phyloP scores from a whole-genome alignment of 768 basidiomycete genomes.

The Tricholomella constricta region DNA sequence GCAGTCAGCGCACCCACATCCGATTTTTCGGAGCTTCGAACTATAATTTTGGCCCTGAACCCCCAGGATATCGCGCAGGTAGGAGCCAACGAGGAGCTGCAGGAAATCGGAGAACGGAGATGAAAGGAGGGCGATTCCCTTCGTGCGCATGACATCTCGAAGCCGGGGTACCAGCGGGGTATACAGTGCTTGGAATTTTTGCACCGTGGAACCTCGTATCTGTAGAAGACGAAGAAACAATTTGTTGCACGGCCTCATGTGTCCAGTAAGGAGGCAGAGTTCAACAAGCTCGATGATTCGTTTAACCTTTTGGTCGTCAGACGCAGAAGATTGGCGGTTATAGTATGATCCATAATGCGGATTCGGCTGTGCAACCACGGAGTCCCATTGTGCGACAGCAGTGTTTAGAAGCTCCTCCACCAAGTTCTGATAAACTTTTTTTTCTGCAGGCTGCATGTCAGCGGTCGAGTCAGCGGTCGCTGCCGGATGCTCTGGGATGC shows the following conservation, averaged over 20 bases:
- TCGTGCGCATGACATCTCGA: slow-evolving; percentile 15
- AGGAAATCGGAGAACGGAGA: slow-evolving; percentile 32
- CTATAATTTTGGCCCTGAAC: slow-evolving; percentile 14
- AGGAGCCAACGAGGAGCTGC: slow-evolving; percentile 27
- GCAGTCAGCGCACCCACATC: slow-evolving; percentile 35
- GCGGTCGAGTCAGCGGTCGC: not conserved
- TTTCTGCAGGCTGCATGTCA: not conserved
- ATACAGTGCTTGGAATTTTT: slow-evolving; percentile 29
- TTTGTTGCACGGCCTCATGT: slow-evolving; percentile 19
- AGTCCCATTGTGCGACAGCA: slow-evolving; percentile 22
- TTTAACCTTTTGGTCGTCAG: slow-evolving; percentile 18
- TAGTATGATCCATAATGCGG: not conserved
- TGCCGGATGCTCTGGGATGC: slow-evolving; percentile 8
- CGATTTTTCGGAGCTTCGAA: slow-evolving; percentile 27
- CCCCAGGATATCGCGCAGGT: slow-evolving; percentile 31
- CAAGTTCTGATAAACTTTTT: slow-evolving; percentile 13
- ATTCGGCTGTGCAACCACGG: slow-evolving; percentile 6
- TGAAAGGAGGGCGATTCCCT: slow-evolving; percentile 17
- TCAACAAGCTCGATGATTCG: slow-evolving; percentile 28
- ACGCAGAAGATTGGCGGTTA: not conserved
- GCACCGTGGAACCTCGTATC: slow-evolving; percentile 3
- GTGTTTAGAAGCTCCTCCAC: slow-evolving; percentile 18
- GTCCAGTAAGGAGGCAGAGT: slow-evolving; percentile 21
- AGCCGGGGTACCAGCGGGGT: slow-evolving; percentile 28
- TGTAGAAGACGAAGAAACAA: slow-evolving; percentile 28